Base-by-base conservation (phyloP, 441 rosid genomes). In the Pelargonium myrrhifolium region DNA sequence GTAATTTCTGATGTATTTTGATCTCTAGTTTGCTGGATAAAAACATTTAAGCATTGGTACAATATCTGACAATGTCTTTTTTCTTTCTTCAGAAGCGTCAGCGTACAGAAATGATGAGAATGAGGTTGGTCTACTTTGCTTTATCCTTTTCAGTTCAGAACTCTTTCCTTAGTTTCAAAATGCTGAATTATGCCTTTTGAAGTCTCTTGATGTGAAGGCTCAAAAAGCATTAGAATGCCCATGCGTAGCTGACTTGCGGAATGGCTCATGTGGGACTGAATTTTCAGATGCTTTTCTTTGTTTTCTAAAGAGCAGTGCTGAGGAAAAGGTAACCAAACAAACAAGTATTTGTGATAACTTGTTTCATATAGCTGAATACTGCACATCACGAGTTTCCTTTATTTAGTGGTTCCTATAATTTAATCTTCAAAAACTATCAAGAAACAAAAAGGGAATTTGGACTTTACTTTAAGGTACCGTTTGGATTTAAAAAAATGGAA, bases 251-350 rank as follows among this genome's bases (percentile, higher is more conserved):
- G 90, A 87, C 71, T 76, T 93, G 78, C 88, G 92, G 61, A 82
- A 64, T 53, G 94, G 98, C 7, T 64, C 86, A 4, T 90, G 97
- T 49, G 97, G 96, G 6, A 63, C 56, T 71, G 89, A 79, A 77
- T 93, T 93, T 81, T 83, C 98, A 1, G 86, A 90, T 22, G 93
- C 98, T 0, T 93, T 93, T 74, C 82, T 81, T 53, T 93, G 98
- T 77, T 93, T 85, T 78, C 78, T 93, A 77, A 90, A 85, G 75
- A 93, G 97, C 76, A 81, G 88, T 15, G 78, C 90, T 0, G 95
- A 85, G 65, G 96, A 86, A 77, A 87, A 93, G 97, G 97, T 85
- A 85, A 65, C 14, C n/a, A n/a, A n/a, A n/a, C 5, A 26, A 8
- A 18, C 62, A 17, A 58, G 11, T 20, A 58, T 15, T 49, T 49